Conservation (phyloP, 768 basidiomycete species). For the Phanerochaete carnosa region DNA sequence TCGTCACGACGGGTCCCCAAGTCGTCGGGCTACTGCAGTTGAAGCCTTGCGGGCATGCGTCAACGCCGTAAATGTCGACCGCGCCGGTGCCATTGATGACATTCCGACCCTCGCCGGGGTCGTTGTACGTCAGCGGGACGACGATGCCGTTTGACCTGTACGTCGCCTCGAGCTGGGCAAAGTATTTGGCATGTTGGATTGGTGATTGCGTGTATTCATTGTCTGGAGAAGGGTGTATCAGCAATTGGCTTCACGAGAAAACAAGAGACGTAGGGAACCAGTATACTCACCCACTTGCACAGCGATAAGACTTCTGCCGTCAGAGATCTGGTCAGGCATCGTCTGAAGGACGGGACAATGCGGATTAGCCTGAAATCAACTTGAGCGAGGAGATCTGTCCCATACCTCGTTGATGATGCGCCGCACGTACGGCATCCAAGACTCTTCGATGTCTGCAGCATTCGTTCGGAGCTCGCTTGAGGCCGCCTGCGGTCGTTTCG, state of each 20-base stretch:
- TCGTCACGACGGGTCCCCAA: slow-evolving; percentile 64
- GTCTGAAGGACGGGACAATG: background rate
- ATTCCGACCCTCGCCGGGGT: slow-evolving; percentile 20
- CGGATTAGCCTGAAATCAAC: background rate
- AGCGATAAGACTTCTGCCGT: slow-evolving; percentile 29
- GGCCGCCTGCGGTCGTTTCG: slow-evolving; percentile 77
- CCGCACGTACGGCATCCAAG: slow-evolving; percentile 73
- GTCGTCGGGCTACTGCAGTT: slow-evolving; percentile 71
- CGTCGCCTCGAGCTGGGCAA: slow-evolving; percentile 19
- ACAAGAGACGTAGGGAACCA: background rate
- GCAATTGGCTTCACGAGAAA: background rate
- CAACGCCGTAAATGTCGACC: slow-evolving; percentile 34
- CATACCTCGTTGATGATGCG: slow-evolving; percentile 46
- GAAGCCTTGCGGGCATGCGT: slow-evolving; percentile 75
- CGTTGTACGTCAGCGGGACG: slow-evolving; percentile 28
- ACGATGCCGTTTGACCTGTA: slow-evolving; percentile 19
- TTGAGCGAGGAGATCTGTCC: background rate
- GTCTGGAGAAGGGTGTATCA: slow-evolving; percentile 37
- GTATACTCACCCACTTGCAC: slow-evolving; percentile 50
- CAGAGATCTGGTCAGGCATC: slow-evolving; percentile 35
- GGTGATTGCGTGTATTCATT: slow-evolving; percentile 60
- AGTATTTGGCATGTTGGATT: slow-evolving; percentile 25
- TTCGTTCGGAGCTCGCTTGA: slow-evolving; percentile 72
- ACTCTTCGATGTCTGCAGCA: slow-evolving; percentile 61
- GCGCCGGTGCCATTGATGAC: slow-evolving; percentile 31